Evolutionary conservation across 441 rosid species (phyloP), one percentile per base, ranked within the genome.

Genomic region (Jatropha multifida): DNA sequence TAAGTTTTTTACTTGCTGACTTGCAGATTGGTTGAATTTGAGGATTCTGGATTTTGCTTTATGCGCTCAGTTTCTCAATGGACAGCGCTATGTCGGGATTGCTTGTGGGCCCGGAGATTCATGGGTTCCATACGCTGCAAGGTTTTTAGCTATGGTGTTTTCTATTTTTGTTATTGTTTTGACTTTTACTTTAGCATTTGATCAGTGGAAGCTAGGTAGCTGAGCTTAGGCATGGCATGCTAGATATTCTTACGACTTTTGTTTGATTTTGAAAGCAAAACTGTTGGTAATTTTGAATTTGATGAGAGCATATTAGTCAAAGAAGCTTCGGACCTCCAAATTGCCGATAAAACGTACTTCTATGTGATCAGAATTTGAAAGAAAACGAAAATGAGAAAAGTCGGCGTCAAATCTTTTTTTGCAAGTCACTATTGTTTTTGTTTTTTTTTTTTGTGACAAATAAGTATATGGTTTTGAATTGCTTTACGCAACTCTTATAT

Each of bases 31-130:
- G 41, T 41, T 41, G 62, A 71, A 56, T 71, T 65, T 14, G 49
- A 58, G 48, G 4, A 48, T 71, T 49, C 6, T 42, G 11, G 13
- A 2, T 37, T 41, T 65, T 40, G 5, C 18, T 42, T 67, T 72
- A 52, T 8, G 61, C 73, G 32, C 32, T 64, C 13, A 49, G 62
- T 68, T 58, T 20, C 52, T 78, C 73, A 58, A 88, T 90, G 94
- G 87, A 81, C 40, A 76, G 79, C 67, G 78, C 68, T 48, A 54
- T 38, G 54, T 44, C 78, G 51, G 86, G 85, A 42, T 78, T 44
- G 79, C 97, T 96, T 4, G 85, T 77, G n/a, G 88, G 90, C 79
- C 78, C 93, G 1, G 97, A 96, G 79, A 88, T 93, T 89, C 99
- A 96, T 84, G 99, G 99, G 65, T 96, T 96, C 68, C 95, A 81